Base-by-base conservation (phyloP, 768 basidiomycete species). In the Leccinum ochraceum region DNA sequence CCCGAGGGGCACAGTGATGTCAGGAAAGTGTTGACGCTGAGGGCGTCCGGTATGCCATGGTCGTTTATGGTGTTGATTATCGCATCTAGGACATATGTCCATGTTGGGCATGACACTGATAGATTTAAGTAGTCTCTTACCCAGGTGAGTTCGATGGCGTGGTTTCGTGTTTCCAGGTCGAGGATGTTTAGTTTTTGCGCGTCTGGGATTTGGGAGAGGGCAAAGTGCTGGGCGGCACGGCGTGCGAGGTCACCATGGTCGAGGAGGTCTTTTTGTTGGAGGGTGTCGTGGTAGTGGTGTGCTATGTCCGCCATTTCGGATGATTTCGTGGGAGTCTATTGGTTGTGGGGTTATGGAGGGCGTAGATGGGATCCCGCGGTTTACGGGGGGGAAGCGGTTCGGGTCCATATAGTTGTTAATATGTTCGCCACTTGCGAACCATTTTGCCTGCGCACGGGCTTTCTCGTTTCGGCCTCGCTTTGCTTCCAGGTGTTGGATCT, bases 281-380 rank as follows among this genome's bases (percentile, higher is more conserved):
- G 67, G 0, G 66, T 14, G 3, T 65, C n/a, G 3, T 65, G 59
- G 44, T 65, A 56, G 4, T 24, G 4, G 0, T 16, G 1, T 0
- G 75, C 73, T 0, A 78, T 56, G 0, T 74, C 57, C 0, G 75
- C 72, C 77, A 79, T 79, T n/a, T 72, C 54, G 0, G 61, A 16
- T 1, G 76, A 72, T 0, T 56, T 26, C 0, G 4, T 46, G 0
- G 39, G 1, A 46, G 14, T 0, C 4, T 26, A 3, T 57, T 53
- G 1, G 57, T 20, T 0, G 6, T n/a, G 1, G 58, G 60, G 32
- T 62, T 14, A 3, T 46, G 46, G 0, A 77, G 62, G 0, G 62
- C 50, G 1, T 51, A 37, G 3, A 76, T 73, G 0, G 60, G 49
- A 13, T 75, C 69, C 24, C 66, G 14, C 0, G 68, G 71, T 6